Conservation (phyloP, 2,329 filamentous ascomycete genomes). For the Diplodia seriata region DNA sequence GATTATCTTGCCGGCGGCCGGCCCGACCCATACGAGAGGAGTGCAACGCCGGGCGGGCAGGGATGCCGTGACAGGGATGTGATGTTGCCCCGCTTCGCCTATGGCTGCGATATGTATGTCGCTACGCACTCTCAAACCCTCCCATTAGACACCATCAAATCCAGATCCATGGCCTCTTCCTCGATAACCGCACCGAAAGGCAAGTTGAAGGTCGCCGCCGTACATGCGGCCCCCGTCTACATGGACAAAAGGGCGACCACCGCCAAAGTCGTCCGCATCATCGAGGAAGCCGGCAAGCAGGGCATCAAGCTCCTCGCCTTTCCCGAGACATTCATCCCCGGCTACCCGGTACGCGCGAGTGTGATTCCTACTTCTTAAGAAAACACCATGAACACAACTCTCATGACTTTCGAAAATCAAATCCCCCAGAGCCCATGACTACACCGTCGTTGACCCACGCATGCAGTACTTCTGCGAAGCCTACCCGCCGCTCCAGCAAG, state of each 20-base stretch:
- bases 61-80: background rate
- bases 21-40: background rate
- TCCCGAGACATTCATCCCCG: constrained; percentile 48
- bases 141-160: background rate
- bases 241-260: constrained; percentile 49
- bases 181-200: background rate
- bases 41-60: background rate
- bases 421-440: too few relatives aligned
- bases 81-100: background rate
- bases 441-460: background rate
- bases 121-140: background rate
- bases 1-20: too few relatives aligned
- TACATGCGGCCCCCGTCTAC: constrained; percentile 47
- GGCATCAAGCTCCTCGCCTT: constrained; percentile 46
- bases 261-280: constrained; percentile 43
- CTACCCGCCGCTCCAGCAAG: constrained; percentile 47
- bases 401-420: too few relatives aligned
- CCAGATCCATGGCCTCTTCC: background rate
- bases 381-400: too few relatives aligned
- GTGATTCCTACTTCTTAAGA: background rate
- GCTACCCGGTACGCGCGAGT: constrained; percentile 41
- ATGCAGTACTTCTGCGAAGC: constrained; percentile 46
- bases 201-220: constrained; percentile 48
- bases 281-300: constrained; percentile 44
- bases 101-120: background rate